Base-by-base conservation (phyloP, 176 grass and related monocot species). In the Thinopyrum elongatum region DNA sequence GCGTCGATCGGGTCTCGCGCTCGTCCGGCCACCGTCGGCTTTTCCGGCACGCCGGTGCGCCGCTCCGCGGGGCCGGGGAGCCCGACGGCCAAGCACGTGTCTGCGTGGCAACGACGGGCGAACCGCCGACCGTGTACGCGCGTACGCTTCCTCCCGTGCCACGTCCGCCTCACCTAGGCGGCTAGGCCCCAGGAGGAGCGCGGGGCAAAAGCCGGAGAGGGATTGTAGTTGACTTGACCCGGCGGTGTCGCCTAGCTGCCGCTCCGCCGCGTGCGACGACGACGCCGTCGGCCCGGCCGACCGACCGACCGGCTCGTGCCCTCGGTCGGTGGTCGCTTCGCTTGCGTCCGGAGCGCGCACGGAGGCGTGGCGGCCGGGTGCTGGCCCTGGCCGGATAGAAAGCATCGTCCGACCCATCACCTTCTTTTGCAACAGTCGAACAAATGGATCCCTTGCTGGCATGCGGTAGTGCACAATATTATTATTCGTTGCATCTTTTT, bases 281-380 rank as follows among this genome's bases (percentile, higher is more conserved):
- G 82, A 85, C 82, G 82, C 87, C 65, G 44, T 77, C 86, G 61
- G 38, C 62, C 47, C 47, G 47, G 5, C 8, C 34, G 30, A 19
- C 11, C 19, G 44, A 4, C 4, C 51, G 71, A 28, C 29, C 17
- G 49, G 49, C 49, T 19, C 49, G 47, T 68, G 58, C 62, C 39
- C 57, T 44, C 42, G 41, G 65, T 44, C 42, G 41, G 65, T 86
- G 51, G 53, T 42, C 39, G 10, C 8, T 39, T 57, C 19, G 53
- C 17, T 61, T 86, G 77, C 77, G 76, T 44, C 6, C 84, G 22
- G 69, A 35, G 34, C 72, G 34, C 34, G 4, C 34, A 4, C 5
- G 35, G 26, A 42, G 36, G 26, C 59, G 15, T 4, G 39, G 25
- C 51, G 27, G 31, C 10, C 38, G 42, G 85, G 65, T 58, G 78